Conservation (phyloP, 2,329 filamentous ascomycete species). For the Dactylellina haptotyla region DNA sequence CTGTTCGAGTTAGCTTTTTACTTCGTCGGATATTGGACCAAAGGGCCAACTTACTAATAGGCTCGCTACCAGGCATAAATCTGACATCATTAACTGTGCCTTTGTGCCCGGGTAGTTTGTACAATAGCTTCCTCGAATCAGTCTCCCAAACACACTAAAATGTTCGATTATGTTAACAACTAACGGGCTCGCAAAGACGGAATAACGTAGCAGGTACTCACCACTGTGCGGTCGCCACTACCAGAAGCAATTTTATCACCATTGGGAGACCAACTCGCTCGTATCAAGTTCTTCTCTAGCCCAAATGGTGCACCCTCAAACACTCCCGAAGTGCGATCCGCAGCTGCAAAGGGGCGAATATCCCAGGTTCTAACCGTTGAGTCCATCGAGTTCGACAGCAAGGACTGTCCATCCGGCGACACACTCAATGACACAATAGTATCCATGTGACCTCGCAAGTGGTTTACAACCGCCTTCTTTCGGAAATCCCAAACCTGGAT, state of each 20-base stretch:
- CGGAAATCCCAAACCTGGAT: slow-evolving; percentile 84
- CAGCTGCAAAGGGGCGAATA: slow-evolving; percentile 90
- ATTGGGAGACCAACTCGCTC: slow-evolving; percentile 86
- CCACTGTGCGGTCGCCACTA: slow-evolving; percentile 87
- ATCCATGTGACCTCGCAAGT: slow-evolving; percentile 87
- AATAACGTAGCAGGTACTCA: slow-evolving; percentile 60
- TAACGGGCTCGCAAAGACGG: background rate
- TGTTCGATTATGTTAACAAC: background rate
- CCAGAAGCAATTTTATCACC: slow-evolving; percentile 89
- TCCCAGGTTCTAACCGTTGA: slow-evolving; percentile 96
- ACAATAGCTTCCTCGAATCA: slow-evolving; percentile 86
- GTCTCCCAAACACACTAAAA: slow-evolving; percentile 77
- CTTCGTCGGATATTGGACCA: slow-evolving; percentile 9
- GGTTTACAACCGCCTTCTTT: slow-evolving; percentile 88
- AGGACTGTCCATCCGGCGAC: slow-evolving; percentile 90
- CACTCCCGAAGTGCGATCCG: slow-evolving; percentile 68
- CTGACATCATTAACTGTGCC: slow-evolving; percentile 94
- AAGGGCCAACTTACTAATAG: slow-evolving; percentile 76
- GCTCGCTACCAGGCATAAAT: slow-evolving; percentile 84
- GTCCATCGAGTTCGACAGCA: slow-evolving; percentile 93
- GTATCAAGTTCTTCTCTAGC: slow-evolving; percentile 88
- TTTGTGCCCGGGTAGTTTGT: slow-evolving; percentile 95
- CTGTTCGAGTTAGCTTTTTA: too few relatives aligned
- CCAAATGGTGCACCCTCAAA: slow-evolving; percentile 88
- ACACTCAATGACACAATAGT: slow-evolving; percentile 89